Percentiles rank a stretch among this genome's conserved stretches.
These are phyloP conservation scores for Backusella australiensis DNA, from an alignment of 192 early-diverging fungal genomes.

Conservation along the genomic window DNA sequence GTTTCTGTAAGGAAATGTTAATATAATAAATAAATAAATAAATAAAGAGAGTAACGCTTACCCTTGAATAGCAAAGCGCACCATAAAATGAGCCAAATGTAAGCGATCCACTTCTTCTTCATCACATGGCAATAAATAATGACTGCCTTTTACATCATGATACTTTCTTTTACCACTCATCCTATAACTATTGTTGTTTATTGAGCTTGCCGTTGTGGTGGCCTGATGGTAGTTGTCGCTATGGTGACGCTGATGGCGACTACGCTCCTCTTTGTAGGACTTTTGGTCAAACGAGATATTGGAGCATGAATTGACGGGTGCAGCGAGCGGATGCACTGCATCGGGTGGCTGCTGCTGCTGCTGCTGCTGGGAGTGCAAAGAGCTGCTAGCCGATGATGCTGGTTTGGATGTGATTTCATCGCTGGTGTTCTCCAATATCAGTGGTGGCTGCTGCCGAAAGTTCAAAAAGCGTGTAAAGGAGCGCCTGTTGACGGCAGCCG, in stretches of 20 bases:
- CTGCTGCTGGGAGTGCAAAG: neutral
- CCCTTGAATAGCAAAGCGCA: constrained; percentile 47
- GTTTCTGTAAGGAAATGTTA: constrained; percentile 19
- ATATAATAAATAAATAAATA: no score
- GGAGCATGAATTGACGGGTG: neutral
- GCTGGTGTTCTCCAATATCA: neutral
- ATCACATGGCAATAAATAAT: constrained; percentile 51
- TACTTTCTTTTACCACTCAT: constrained; percentile 36
- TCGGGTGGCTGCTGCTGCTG: neutral
- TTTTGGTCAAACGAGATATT: neutral
- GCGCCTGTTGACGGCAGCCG: constrained; percentile 3
- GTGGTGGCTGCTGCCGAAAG: constrained; percentile 11
- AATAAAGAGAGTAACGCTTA: constrained; percentile 1
- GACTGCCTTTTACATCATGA: constrained; percentile 37
- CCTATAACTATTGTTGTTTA: constrained; percentile 25
- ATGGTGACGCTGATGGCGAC: neutral
- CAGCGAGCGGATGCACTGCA: constrained; percentile 10
- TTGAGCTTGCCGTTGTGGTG: neutral
- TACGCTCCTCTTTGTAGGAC: neutral
- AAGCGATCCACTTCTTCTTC: constrained; percentile 52
- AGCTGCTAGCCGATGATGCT: neutral
- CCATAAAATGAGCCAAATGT: constrained; percentile 50
- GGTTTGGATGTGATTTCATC: neutral
- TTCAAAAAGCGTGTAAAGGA: constrained; percentile 13
- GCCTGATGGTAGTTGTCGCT: neutral